Base-by-base conservation (phyloP, 106 monocot species). In the Dendrobium huoshanense region DNA sequence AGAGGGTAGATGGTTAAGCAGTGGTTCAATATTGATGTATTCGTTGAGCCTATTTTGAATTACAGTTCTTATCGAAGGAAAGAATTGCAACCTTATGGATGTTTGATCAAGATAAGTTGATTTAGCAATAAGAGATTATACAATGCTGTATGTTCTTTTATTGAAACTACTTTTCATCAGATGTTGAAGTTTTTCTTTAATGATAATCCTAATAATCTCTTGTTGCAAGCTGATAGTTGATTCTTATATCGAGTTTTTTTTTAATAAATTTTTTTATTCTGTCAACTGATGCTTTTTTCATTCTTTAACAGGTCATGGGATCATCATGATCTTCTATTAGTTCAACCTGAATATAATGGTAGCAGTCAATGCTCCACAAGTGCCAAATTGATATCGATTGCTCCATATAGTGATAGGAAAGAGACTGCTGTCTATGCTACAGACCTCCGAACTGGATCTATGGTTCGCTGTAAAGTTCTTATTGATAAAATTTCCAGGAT, bases 391-490 rank as follows among this genome's bases (percentile, higher is more conserved):
- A 84, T 83, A 73, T 98, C 98, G 33, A 87, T 90, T 81, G 89
- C 95, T n/a, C 89, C 92, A 80, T 98, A 91, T 73, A 83, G 29
- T 77, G 85, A 88, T 54, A 75, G 92, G 59, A 95, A 88, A 84
- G 98, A 98, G 85, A 98, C 94, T 7, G 89, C 92, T 67, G 92
- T 98, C 68, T 98, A 92, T 83, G 94, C 98, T 24, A 84, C 87
- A 31, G 98, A 95, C 51, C 42, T 88, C 43, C 75, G 56, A 7
- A 98, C 80, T 78, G 92, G 91, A 79, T 77, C 77, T 74, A 89
- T 88, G 25, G 89, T 95, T 77, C 89, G 91, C 13, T 98, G 98
- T 82, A 91, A 93, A 84, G 98, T 98, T 73, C 84, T 93, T 77
- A 87, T 98, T 73, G 95, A 98, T 77, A 91, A 77, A 40, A 88